phyloP scores from a whole-genome alignment of 345 rosid genomes.

The Gossypium australe region DNA sequence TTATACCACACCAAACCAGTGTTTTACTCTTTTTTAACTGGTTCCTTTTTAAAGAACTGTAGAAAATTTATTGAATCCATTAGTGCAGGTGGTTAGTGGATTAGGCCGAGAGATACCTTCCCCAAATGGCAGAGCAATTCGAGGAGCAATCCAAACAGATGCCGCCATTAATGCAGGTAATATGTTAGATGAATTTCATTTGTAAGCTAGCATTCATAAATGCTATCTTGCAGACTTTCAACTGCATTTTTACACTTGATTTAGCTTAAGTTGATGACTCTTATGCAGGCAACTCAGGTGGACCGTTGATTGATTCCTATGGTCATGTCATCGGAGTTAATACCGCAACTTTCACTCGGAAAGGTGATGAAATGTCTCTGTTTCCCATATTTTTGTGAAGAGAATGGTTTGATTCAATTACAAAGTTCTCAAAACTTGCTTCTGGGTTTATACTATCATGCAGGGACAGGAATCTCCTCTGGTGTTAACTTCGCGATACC shows the following conservation, averaged over 20 bases:
- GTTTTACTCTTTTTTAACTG: not conserved
- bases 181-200: not conserved
- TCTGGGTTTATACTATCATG: constrained; percentile 6
- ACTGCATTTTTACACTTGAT: not conserved
- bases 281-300: constrained; percentile 66
- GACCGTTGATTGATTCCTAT: constrained; percentile 67
- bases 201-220: not conserved
- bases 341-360: constrained; percentile 81
- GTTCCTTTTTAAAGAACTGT: not conserved
- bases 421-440: not conserved
- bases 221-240: not conserved
- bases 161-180: constrained; percentile 78
- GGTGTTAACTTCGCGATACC: constrained; percentile 85
- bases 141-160: constrained; percentile 86
- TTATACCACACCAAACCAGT: not conserved
- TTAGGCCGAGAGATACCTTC: constrained; percentile 85
- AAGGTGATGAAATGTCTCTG: constrained; percentile 35
- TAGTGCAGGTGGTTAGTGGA: constrained; percentile 78
- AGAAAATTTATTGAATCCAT: constrained; percentile 2
- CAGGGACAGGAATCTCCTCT: constrained; percentile 80
- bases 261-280: not conserved
- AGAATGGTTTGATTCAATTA: not conserved
- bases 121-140: constrained; percentile 72
- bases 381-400: not conserved
- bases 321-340: constrained; percentile 89